These are phyloP conservation scores for Yarrowia porcina DNA, from an alignment of 805 yeast species.

Conservation along the genomic window DNA sequence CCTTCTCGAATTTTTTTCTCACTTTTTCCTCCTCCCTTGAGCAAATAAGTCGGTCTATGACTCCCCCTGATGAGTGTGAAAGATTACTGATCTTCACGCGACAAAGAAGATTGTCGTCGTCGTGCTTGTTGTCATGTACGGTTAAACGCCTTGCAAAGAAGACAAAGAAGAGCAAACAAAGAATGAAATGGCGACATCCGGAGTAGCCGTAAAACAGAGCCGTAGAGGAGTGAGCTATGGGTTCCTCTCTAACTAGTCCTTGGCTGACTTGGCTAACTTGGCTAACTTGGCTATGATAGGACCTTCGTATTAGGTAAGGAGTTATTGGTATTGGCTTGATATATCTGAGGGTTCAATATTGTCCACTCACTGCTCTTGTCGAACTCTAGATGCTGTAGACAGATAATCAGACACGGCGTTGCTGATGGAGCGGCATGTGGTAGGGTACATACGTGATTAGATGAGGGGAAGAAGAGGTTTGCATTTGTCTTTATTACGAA, in stretches of 20 bases:
- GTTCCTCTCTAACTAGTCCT: too few relatives aligned
- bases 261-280: background rate
- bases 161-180: background rate
- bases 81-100: background rate
- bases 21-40: background rate
- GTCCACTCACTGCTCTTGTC: background rate
- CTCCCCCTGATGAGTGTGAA: background rate
- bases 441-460: background rate
- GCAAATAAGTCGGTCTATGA: background rate
- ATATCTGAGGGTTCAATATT: too few relatives aligned
- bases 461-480: background rate
- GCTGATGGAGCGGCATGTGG: background rate
- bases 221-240: too few relatives aligned
- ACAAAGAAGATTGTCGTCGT: background rate
- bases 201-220: too few relatives aligned
- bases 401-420: background rate
- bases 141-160: background rate
- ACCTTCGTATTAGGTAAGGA: too few relatives aligned
- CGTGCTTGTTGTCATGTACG: too few relatives aligned
- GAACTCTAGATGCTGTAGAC: background rate
- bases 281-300: background rate
- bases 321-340: too few relatives aligned
- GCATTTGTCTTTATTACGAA: too few relatives aligned
- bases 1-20: too few relatives aligned
- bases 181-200: background rate